phyloP scores from a whole-genome alignment of 129 eudicot genomes.

The Chrysanthemum makinoi region DNA sequence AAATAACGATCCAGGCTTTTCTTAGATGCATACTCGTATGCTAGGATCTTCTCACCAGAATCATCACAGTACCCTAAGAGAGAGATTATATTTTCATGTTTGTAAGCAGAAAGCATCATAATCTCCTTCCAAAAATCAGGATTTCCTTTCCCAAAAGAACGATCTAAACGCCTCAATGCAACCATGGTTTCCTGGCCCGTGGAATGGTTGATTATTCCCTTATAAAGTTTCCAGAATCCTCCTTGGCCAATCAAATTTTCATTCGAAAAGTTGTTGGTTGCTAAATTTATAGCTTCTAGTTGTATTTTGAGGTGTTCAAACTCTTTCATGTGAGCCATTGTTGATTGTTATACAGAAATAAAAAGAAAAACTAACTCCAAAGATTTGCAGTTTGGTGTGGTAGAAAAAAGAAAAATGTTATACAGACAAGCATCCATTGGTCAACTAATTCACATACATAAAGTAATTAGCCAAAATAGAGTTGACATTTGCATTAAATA shows the following conservation, averaged over 20 bases:
- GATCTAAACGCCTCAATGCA: neutral
- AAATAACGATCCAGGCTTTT: neutral
- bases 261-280: neutral
- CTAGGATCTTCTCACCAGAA: neutral
- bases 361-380: slow-evolving; percentile 14
- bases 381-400: neutral
- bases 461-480: no score
- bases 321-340: neutral
- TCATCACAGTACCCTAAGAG: neutral
- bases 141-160: neutral
- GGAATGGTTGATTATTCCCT: neutral
- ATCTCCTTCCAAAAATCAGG: neutral
- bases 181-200: neutral
- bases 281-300: neutral
- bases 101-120: neutral
- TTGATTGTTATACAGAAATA: slow-evolving; percentile 11
- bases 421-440: no score
- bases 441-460: no score
- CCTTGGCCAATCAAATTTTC: neutral
- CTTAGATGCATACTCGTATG: neutral
- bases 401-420: no score
- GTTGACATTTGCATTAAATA: no score
- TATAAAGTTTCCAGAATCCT: neutral
- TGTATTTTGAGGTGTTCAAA: slow-evolving; percentile 1
- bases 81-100: neutral